Evolutionary conservation across 306 rosid species (phyloP).

Genomic region (Albizia julibrissin): DNA sequence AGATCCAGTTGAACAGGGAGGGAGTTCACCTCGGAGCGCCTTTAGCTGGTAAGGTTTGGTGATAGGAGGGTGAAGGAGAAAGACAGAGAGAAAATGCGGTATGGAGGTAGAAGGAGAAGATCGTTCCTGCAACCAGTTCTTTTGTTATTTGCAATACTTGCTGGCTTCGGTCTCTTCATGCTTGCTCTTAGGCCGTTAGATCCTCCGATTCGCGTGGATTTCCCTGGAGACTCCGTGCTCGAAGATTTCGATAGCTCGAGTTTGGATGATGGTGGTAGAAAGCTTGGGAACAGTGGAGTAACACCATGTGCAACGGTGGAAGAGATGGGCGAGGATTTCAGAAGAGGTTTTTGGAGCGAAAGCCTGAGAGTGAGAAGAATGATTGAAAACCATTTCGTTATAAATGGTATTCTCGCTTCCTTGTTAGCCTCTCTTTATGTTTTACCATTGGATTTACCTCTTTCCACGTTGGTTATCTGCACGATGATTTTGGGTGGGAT

Average conservation of each 20-base stretch:
- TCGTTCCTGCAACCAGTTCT: conserved; percentile 46
- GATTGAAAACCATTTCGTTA: conserved; percentile 62
- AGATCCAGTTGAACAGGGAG: conserved; percentile 43
- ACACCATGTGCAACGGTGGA: conserved; percentile 80
- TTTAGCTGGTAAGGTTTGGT: background rate
- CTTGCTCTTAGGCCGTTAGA: conserved; percentile 61
- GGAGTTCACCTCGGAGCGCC: conserved; percentile 8
- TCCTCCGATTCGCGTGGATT: conserved; percentile 48
- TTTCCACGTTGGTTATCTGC: background rate
- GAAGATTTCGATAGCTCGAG: conserved; percentile 32
- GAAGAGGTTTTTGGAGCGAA: conserved; percentile 46
- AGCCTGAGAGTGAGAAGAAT: conserved; percentile 66
- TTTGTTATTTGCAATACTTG: conserved; percentile 50
- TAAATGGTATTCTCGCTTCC: conserved; percentile 56
- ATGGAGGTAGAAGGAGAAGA: conserved; percentile 62
- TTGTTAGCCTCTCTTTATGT: background rate
- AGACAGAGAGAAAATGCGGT: conserved; percentile 48
- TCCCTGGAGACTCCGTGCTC: conserved; percentile 32
- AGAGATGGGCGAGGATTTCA: conserved; percentile 75
- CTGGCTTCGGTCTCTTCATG: conserved; percentile 52
- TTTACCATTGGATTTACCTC: conserved; percentile 3
- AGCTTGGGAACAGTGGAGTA: conserved; percentile 10
- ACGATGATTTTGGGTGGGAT: conserved; percentile 1
- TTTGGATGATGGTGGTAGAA: conserved; percentile 22
- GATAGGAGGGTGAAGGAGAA: background rate